Conservation (phyloP, 73 alveolate genomes). For the Symbiodinium natans region DNA sequence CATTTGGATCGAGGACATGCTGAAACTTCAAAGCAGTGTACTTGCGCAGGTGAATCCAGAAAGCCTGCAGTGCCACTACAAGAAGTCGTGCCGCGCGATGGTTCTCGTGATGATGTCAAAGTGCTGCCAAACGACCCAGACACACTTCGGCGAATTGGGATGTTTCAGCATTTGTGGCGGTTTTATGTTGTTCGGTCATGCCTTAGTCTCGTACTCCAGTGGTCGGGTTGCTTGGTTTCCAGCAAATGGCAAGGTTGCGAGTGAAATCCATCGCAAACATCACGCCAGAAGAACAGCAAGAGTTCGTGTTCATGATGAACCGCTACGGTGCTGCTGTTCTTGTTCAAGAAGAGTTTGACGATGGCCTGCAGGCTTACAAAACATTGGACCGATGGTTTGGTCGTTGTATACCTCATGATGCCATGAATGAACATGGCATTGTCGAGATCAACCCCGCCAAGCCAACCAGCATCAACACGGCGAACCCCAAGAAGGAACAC, state of each 20-base stretch:
- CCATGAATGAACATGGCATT: slow-evolving; percentile 70
- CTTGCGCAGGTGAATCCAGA: background rate
- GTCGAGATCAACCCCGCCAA: slow-evolving; percentile 88
- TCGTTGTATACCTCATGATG: slow-evolving; percentile 35
- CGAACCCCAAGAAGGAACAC: slow-evolving; percentile 74
- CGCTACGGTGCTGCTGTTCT: slow-evolving; percentile 47
- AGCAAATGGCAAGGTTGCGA: background rate
- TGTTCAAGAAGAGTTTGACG: slow-evolving; percentile 32
- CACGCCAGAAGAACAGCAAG: slow-evolving; percentile 44
- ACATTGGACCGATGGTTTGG: slow-evolving; percentile 85
- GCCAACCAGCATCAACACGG: slow-evolving; percentile 90
- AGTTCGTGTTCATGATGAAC: slow-evolving; percentile 50
- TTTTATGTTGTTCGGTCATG: no score
- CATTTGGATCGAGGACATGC: no score
- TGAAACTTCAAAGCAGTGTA: no score
- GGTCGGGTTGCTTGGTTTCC: background rate
- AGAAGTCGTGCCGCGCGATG: slow-evolving; percentile 62
- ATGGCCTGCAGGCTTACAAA: slow-evolving; percentile 40
- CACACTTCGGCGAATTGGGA: background rate
- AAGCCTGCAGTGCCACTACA: slow-evolving; percentile 42
- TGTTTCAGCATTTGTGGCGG: background rate
- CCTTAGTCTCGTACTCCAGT: no score
- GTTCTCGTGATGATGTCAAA: slow-evolving; percentile 55
- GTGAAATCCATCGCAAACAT: slow-evolving; percentile 43
- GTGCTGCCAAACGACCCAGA: slow-evolving; percentile 42